These are phyloP conservation scores for Nicotiana rustica DNA, from an alignment of 305 asterid species.

Conservation along the genomic window DNA sequence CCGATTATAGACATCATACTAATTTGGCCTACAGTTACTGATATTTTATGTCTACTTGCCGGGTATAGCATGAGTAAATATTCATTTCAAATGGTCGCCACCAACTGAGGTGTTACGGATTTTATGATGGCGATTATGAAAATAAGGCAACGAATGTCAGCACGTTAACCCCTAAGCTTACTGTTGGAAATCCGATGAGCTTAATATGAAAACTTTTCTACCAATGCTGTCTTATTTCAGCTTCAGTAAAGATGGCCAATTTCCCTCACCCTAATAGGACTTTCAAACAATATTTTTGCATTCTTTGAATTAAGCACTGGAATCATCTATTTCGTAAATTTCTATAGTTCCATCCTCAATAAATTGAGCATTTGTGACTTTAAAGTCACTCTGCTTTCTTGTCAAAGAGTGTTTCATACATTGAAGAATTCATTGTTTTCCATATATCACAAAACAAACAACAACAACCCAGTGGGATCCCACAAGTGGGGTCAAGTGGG, in stretches of 20 bases:
- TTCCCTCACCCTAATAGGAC: neutral
- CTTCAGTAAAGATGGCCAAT: neutral
- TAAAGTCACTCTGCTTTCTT: neutral
- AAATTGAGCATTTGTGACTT: neutral
- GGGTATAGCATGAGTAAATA: neutral
- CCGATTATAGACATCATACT: constrained; percentile 6
- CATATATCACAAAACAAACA: no score
- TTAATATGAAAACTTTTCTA: neutral
- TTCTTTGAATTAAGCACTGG: neutral
- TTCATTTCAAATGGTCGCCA: neutral
- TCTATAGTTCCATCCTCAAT: neutral
- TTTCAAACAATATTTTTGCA: neutral
- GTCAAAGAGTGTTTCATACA: neutral
- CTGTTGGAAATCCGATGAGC: neutral
- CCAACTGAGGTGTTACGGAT: neutral
- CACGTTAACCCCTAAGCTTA: neutral
- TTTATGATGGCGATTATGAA: neutral
- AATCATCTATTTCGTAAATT: neutral
- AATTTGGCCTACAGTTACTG: neutral
- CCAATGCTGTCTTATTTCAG: neutral
- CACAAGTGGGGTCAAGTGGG: no score
- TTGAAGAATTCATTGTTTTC: neutral
- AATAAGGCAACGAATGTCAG: neutral
- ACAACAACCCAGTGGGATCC: no score
- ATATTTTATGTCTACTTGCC: no score